Conservation (phyloP, 208 protist genomes). For the Pavlovales sp. region DNA sequence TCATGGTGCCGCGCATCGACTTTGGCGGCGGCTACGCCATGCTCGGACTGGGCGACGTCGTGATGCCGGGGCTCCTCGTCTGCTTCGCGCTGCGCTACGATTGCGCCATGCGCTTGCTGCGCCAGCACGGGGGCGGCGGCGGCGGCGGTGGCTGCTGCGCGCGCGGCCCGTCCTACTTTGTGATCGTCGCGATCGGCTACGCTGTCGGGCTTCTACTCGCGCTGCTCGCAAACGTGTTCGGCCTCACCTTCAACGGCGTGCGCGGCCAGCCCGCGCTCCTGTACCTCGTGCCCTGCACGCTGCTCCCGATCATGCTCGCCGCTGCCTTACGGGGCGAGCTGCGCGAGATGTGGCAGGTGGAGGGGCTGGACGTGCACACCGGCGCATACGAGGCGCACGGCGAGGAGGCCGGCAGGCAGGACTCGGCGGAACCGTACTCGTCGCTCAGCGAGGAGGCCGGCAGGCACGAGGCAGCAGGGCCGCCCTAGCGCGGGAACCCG, state of each 20-base stretch:
- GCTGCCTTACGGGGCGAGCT: background rate
- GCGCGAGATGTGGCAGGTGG: background rate
- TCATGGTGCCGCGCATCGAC: constrained; percentile 15
- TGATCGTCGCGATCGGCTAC: background rate
- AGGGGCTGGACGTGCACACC: background rate
- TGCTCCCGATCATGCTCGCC: background rate
- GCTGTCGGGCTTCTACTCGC: background rate
- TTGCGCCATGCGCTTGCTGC: background rate
- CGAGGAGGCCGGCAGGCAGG: too few species aligned
- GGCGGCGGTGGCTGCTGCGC: background rate
- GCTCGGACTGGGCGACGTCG: constrained; percentile 26
- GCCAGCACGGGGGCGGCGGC: background rate
- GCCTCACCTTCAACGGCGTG: constrained; percentile 25
- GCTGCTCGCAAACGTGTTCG: constrained; percentile 11
- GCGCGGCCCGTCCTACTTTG: background rate
- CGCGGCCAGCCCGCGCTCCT: constrained; percentile 32
- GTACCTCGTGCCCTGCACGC: constrained; percentile 29
- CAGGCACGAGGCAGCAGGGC: too few species aligned
- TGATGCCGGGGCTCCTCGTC: constrained; percentile 8
- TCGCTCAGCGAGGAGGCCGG: too few species aligned
- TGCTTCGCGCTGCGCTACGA: constrained; percentile 5
- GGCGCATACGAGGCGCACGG: too few species aligned
- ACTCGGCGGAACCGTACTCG: too few species aligned
- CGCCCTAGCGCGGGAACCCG: too few species aligned
- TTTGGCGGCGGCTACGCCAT: constrained; percentile 4